These are phyloP conservation scores for Dysphania ambrosioides DNA, from an alignment of 148 eudicot genomes.

Conservation along the genomic window DNA sequence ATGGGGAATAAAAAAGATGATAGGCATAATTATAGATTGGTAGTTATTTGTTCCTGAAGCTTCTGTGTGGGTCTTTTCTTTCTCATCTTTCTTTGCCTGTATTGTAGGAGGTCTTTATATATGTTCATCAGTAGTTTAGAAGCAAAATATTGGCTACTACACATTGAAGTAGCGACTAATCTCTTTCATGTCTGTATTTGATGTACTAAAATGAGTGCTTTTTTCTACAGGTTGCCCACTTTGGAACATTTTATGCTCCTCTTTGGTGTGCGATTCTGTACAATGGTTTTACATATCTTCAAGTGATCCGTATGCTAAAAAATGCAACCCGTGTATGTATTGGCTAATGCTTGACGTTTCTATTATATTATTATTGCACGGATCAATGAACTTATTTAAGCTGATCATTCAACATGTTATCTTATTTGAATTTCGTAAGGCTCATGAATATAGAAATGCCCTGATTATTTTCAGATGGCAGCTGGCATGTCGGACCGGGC, in stretches of 20 bases:
- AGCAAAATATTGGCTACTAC: not conserved
- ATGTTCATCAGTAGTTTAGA: not conserved
- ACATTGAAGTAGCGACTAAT: not conserved
- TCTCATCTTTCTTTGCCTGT: not conserved
- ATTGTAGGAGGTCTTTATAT: not conserved
- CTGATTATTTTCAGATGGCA: conserved; percentile 76
- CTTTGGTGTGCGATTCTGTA: conserved; percentile 97
- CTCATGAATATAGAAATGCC: not conserved
- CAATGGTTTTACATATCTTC: conserved; percentile 91
- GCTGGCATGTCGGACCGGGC: conserved; percentile 81
- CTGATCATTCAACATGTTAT: not conserved
- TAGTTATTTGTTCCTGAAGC: not conserved
- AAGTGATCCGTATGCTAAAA: conserved; percentile 98
- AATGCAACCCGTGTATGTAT: conserved; percentile 85
- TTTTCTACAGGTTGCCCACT: conserved; percentile 71
- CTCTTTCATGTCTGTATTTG: not conserved
- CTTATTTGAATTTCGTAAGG: not conserved
- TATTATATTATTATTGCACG: not conserved
- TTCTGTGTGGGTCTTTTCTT: not conserved
- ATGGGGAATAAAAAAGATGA: not conserved
- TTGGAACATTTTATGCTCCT: conserved; percentile 87
- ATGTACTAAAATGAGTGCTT: conserved; percentile 7
- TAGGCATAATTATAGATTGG: not conserved
- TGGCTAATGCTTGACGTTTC: not conserved
- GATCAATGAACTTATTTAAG: not conserved